A percentile compares a stretch with the other conserved stretches of the same genome.
These are phyloP conservation scores for Hypoxylon sp. DNA, from an alignment of 2,329 filamentous ascomycete species.

Conservation along the genomic window DNA sequence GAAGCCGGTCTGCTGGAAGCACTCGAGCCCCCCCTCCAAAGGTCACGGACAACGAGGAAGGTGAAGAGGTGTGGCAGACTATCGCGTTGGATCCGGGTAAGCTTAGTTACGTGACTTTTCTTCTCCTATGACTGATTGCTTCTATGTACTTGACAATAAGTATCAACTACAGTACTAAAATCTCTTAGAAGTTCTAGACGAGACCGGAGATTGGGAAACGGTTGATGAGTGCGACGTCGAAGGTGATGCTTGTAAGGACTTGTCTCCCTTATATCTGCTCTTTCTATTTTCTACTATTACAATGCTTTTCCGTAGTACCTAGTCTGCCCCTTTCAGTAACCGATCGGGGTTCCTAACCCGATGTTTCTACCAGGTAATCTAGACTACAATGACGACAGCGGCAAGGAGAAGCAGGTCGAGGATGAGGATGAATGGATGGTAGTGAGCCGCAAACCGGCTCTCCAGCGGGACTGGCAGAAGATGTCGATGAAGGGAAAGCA, in stretches of 20 bases:
- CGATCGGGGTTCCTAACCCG: background rate
- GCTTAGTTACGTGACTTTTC: too few species aligned
- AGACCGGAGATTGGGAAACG: slow-evolving; percentile 1
- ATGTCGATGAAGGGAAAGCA: background rate
- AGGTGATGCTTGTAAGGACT: slow-evolving; percentile 1
- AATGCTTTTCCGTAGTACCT: background rate
- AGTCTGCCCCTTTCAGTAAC: background rate
- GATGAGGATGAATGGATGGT: background rate
- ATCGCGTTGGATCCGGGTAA: background rate
- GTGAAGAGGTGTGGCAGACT: background rate
- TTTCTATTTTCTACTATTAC: background rate
- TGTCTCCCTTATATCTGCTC: background rate
- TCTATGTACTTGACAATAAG: background rate
- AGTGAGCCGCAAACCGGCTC: background rate
- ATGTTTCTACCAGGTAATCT: background rate
- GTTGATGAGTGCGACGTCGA: background rate
- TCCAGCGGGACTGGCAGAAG: background rate
- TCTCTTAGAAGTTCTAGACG: background rate
- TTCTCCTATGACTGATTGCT: too few species aligned
- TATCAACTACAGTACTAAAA: slow-evolving; percentile 1
- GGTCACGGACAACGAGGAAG: background rate
- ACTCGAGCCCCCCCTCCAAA: background rate
- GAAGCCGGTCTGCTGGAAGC: background rate
- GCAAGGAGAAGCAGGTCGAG: slow-evolving; percentile 4
- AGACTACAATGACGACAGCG: background rate